Evolutionary conservation across 163 green algal genomes (phyloP).

Genomic region (Prototheca wickerhamii): DNA sequence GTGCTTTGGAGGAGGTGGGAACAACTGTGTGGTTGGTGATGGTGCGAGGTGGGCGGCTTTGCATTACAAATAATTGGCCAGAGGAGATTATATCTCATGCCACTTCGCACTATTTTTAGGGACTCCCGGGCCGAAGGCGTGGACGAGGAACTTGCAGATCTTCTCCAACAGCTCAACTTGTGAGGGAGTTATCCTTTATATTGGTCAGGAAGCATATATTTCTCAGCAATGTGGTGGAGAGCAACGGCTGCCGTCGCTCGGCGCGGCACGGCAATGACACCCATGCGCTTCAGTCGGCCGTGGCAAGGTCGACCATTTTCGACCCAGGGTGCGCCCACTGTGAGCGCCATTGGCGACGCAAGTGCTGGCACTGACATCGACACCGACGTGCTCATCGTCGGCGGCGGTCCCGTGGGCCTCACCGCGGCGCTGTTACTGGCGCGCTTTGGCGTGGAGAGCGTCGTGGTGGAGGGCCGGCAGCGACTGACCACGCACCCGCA

Average conservation of each 20-base stretch:
- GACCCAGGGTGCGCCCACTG: not conserved
- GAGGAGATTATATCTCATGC: too few relatives aligned
- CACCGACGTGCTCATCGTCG: conserved; percentile 60
- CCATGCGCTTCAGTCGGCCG: not conserved
- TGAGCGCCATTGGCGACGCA: not conserved
- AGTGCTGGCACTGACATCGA: not conserved
- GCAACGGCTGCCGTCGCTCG: not conserved
- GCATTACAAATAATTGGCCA: not conserved
- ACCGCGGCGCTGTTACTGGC: conserved; percentile 53
- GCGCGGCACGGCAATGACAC: not conserved
- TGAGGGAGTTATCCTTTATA: not conserved
- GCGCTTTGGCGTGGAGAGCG: conserved; percentile 36
- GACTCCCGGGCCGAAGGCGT: not conserved
- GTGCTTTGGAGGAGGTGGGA: conserved; percentile 7
- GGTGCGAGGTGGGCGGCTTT: not conserved
- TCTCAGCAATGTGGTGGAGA: not conserved
- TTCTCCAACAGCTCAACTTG: conserved; percentile 26
- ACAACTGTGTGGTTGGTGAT: not conserved
- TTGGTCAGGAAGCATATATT: not conserved
- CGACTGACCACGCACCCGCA: conserved; percentile 60
- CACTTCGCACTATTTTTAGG: not conserved
- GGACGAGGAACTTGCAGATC: conserved; percentile 15
- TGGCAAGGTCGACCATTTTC: not conserved
- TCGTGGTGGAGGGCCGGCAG: conserved; percentile 58
- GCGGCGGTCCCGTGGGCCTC: conserved; percentile 70